These are phyloP conservation scores for Pichia sp. DNA, from an alignment of 1,139 yeast species.

Conservation along the genomic window DNA sequence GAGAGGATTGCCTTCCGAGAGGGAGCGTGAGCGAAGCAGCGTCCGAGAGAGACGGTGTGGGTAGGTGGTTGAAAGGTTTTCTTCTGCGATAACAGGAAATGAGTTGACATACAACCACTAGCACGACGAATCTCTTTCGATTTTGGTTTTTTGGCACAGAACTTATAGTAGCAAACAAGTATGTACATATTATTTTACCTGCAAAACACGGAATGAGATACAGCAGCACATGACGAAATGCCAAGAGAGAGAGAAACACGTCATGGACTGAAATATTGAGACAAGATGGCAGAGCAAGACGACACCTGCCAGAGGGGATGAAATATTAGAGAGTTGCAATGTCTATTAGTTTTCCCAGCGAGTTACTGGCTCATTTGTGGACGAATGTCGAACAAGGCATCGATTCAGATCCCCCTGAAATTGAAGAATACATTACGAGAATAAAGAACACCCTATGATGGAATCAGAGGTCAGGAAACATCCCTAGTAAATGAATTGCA, in stretches of 20 bases:
- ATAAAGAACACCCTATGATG: not conserved
- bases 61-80: constrained; percentile 1
- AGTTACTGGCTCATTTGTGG: too few relatives aligned
- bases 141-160: constrained; percentile 4
- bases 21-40: not conserved
- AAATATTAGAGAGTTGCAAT: too few relatives aligned
- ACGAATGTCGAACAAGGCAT: too few relatives aligned
- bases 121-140: not conserved
- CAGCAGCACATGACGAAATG: not conserved
- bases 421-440: not conserved
- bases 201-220: not conserved
- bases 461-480: not conserved
- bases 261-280: too few relatives aligned
- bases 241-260: too few relatives aligned
- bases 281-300: too few relatives aligned
- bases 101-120: not conserved
- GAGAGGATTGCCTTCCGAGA: not conserved
- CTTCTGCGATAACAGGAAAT: not conserved
- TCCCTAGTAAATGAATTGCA: too few relatives aligned
- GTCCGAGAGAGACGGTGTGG: not conserved
- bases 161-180: constrained; percentile 10
- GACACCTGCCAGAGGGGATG: too few relatives aligned
- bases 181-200: constrained; percentile 3
- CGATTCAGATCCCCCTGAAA: too few relatives aligned
- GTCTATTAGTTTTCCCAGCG: too few relatives aligned